Conservation (phyloP, 177 flowering plant genomes). For the Vitis hybrid region DNA sequence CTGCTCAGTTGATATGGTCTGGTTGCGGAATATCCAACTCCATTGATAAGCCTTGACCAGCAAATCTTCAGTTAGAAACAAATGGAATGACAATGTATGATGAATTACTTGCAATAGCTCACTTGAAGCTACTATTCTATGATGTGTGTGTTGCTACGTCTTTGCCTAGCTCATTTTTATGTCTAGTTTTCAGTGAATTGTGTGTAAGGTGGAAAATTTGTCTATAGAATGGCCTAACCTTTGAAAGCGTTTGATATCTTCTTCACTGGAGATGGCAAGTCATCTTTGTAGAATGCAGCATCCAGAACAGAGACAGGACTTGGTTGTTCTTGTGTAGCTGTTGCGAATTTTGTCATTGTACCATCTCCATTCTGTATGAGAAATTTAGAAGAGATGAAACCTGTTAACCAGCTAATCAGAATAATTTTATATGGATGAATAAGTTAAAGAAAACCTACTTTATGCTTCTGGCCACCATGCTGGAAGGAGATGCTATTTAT, state of each 20-base stretch:
- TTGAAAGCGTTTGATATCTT: constrained; percentile 48
- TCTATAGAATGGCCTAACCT: constrained; percentile 37
- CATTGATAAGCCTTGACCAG: background rate
- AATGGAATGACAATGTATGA: background rate
- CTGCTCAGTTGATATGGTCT: background rate
- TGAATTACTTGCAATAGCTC: background rate
- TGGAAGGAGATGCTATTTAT: constrained; percentile 17
- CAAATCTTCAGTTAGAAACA: too few relatives aligned
- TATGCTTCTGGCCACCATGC: constrained; percentile 20
- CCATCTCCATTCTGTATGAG: constrained; percentile 40
- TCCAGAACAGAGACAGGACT: constrained; percentile 97
- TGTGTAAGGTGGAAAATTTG: background rate
- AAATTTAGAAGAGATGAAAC: constrained; percentile 3
- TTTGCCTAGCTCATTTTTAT: too few relatives aligned
- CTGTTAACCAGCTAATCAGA: constrained; percentile 13
- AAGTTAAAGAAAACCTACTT: constrained; percentile 24
- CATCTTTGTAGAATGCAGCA: constrained; percentile 66
- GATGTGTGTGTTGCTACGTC: too few relatives aligned
- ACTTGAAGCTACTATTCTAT: background rate
- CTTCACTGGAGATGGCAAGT: constrained; percentile 78
- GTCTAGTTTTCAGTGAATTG: background rate
- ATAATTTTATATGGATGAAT: background rate
- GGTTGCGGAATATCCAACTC: background rate
- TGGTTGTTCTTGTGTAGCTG: constrained; percentile 66
- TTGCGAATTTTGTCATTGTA: constrained; percentile 30